A percentile compares a stretch with the other conserved stretches of the same genome.
Evolutionary conservation across 257 asterid genomes (phyloP).

Genomic region (Parsonsia alboflavescens): DNA sequence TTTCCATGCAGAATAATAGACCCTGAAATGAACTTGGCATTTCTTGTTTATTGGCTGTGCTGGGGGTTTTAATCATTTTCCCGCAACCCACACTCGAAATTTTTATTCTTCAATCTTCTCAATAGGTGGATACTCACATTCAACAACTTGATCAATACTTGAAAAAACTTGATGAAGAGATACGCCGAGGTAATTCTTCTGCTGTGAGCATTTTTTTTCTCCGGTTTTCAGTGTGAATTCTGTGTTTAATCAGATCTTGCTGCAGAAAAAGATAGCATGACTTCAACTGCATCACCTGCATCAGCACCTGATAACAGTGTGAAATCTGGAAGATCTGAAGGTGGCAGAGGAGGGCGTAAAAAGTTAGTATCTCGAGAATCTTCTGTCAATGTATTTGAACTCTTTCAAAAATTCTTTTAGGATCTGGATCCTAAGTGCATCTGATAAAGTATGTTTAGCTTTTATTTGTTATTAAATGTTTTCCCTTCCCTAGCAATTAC

Average conservation of each 20-base stretch:
- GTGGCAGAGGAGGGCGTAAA: constrained; percentile 89
- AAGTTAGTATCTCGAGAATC: constrained; percentile 37
- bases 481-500: neutral
- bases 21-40: neutral
- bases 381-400: neutral
- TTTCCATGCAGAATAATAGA: neutral
- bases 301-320: constrained; percentile 46
- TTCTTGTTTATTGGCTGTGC: neutral
- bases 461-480: neutral
- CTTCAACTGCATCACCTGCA: constrained; percentile 48
- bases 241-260: constrained; percentile 5
- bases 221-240: neutral
- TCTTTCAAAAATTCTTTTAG: neutral
- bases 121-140: constrained; percentile 81
- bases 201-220: neutral
- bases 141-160: constrained; percentile 93
- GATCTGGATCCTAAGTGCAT: neutral
- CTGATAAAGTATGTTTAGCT: neutral
- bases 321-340: constrained; percentile 75
- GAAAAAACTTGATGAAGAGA: constrained; percentile 79
- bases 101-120: too few species aligned
- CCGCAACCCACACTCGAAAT: neutral
- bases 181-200: constrained; percentile 52
- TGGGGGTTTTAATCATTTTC: too few species aligned
- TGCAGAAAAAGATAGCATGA: constrained; percentile 68